Base-by-base conservation (phyloP, 2,329 filamentous ascomycete genomes). In the Diaporthe longicolla region DNA sequence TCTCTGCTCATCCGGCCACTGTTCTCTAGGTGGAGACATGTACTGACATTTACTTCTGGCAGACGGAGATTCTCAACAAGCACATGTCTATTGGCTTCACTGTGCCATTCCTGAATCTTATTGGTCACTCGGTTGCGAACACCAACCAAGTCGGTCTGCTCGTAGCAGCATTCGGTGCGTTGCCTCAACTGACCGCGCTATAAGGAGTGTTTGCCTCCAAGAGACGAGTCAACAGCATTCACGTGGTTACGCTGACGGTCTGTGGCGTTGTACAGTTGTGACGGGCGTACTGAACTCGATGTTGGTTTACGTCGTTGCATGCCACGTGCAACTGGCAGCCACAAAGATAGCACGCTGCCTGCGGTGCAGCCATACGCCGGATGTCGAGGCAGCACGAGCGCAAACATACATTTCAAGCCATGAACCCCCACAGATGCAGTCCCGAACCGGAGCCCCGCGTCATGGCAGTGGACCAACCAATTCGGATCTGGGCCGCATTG, bases 81-180 rank as follows among this genome's bases (percentile, higher is more conserved):
- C 85, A 89, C 77, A 84, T 89, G 76, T 87, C 87, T 0, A 78
- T 88, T 8, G 87, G 86, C 4, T 89, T 89, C 76, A 84, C 85
- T 0, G 82, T 89, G 3, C 87, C 88, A 0, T 83, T 89, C 3
- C 79, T 88, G 1, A 85, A 85, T 81, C 82, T 89, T 19, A 83
- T 84, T 52, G 77, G 79, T 3, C 75, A 83, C 9, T 76, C 82
- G 15, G 75, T 85, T 10, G 78, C 80, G 24, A 77, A 79, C 24
- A 76, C 72, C 4, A 79, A 80, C 71, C 78, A 76, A 0, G 82
- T 88, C n/a, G 86, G 83, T 7, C 78, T 83, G 24, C 82, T 88
- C 10, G 82, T 87, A 24, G 82, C 81, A 3, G 84, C 83, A 40
- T 89, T 88, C 70, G 73, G 87, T 89, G 76, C 48, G 84, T 80